Evolutionary conservation across 1,284 basidiomycete genomes (phyloP).

Genomic region (Albatrellus sp.): DNA sequence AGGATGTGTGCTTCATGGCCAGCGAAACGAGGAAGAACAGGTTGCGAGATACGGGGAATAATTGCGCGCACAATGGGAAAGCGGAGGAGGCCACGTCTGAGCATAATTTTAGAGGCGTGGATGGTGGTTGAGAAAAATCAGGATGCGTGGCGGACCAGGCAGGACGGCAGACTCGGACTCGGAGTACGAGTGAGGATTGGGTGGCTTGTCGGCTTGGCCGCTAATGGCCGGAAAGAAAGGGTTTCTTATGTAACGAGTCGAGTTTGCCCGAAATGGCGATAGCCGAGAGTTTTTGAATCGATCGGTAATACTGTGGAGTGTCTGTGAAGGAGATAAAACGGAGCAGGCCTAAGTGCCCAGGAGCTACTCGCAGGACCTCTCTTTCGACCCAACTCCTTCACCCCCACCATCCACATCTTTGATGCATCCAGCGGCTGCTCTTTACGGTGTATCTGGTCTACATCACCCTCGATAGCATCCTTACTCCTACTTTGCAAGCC

Average conservation of each 20-base stretch:
- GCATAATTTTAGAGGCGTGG: constrained; percentile 1
- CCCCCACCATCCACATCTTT: constrained; percentile 22
- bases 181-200: not conserved
- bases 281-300: constrained; percentile 1
- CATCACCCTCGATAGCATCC: constrained; percentile 43
- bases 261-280: not conserved
- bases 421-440: constrained; percentile 44
- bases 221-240: no score
- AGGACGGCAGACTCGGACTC: not conserved
- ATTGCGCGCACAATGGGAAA: constrained; percentile 21
- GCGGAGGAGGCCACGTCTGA: constrained; percentile 15
- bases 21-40: constrained; percentile 22
- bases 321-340: no score
- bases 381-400: constrained; percentile 4
- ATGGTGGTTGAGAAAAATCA: not conserved
- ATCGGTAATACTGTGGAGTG: no score
- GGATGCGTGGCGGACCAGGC: no score
- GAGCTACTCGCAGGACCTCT: no score
- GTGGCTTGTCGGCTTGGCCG: no score
- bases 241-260: not conserved
- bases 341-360: no score
- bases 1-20: constrained; percentile 11
- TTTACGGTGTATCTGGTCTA: constrained; percentile 25
- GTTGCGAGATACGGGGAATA: constrained; percentile 22
- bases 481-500: constrained; percentile 4